Evolutionary conservation across 352 stramenopile species (phyloP).

Genomic region (Peronospora belbahrii): DNA sequence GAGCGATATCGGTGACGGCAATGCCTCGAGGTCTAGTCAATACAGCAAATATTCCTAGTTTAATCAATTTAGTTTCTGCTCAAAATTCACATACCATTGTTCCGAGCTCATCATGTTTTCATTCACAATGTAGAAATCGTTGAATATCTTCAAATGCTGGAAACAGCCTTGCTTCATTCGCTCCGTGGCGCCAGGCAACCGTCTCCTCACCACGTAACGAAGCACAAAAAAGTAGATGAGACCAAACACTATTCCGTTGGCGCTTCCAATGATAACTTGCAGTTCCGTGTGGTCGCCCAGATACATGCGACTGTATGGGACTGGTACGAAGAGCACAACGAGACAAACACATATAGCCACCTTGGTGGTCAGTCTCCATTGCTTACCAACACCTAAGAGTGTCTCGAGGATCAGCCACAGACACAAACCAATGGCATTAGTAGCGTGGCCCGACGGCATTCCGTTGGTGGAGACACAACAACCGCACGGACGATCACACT

Average conservation of each 20-base stretch:
- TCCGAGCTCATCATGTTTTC: constrained; percentile 3
- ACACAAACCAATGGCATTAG: constrained; percentile 41
- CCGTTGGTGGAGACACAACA: constrained; percentile 38
- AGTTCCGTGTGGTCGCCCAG: constrained; percentile 48
- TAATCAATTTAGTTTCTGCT: no score
- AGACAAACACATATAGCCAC: constrained; percentile 1
- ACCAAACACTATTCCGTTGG: constrained; percentile 30
- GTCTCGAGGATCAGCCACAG: constrained; percentile 46
- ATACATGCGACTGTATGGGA: constrained; percentile 55
- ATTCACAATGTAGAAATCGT: constrained; percentile 30
- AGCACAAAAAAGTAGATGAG: constrained; percentile 39
- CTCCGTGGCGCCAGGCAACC: constrained; percentile 19
- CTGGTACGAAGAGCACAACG: constrained; percentile 33
- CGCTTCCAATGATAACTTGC: constrained; percentile 37
- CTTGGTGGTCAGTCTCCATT: constrained; percentile 17
- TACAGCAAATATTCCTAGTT: no score
- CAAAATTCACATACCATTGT: no score
- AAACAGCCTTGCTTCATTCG: constrained; percentile 21
- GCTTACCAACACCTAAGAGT: constrained; percentile 25
- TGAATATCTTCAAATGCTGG: constrained; percentile 26
- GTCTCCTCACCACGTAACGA: constrained; percentile 30
- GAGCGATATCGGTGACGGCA: no score
- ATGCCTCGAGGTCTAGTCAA: no score
- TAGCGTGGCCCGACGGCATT: constrained; percentile 48
- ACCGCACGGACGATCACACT: constrained; percentile 42